Evolutionary conservation across 495 filamentous ascomycete species (phyloP).

Genomic region (Cryomyces minteri): DNA sequence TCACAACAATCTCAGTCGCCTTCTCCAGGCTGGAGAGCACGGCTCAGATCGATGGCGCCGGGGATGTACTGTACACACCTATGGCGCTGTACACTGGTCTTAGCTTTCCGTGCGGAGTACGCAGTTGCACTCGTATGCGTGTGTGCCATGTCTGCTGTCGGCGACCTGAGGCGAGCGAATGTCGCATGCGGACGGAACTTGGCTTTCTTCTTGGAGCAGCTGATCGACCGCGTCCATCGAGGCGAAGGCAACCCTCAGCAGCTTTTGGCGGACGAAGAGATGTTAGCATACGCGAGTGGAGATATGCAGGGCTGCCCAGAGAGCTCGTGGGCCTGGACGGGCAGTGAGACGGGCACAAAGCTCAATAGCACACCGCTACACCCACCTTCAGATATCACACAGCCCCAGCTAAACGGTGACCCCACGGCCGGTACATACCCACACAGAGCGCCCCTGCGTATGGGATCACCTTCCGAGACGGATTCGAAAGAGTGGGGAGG

Average conservation of each 20-base stretch:
- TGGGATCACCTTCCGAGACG: background rate
- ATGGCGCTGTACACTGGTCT: slow-evolving; percentile 74
- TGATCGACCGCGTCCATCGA: slow-evolving; percentile 38
- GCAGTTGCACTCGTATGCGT: slow-evolving; percentile 54
- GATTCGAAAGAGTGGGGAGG: slow-evolving; percentile 32
- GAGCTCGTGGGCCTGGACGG: slow-evolving; percentile 75
- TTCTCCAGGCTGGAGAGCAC: slow-evolving; percentile 22
- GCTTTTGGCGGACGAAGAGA: slow-evolving; percentile 69
- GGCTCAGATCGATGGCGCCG: slow-evolving; percentile 34
- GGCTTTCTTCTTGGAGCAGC: slow-evolving; percentile 56
- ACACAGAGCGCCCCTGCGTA: slow-evolving; percentile 1
- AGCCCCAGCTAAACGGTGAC: background rate
- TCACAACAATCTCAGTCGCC: slow-evolving; percentile 13
- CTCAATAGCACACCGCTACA: slow-evolving; percentile 8
- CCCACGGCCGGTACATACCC: slow-evolving; percentile 6
- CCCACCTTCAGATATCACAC: background rate
- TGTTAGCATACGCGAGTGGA: slow-evolving; percentile 72
- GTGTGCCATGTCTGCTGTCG: slow-evolving; percentile 47
- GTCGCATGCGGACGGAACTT: slow-evolving; percentile 66
- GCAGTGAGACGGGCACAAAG: slow-evolving; percentile 36
- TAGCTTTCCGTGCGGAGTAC: slow-evolving; percentile 56
- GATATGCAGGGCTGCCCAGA: slow-evolving; percentile 77
- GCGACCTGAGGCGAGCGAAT: slow-evolving; percentile 50
- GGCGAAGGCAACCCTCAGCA: slow-evolving; percentile 26
- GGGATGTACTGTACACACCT: slow-evolving; percentile 59